phyloP scores from a whole-genome alignment of 129 eudicot species.

The Logfia minima region DNA sequence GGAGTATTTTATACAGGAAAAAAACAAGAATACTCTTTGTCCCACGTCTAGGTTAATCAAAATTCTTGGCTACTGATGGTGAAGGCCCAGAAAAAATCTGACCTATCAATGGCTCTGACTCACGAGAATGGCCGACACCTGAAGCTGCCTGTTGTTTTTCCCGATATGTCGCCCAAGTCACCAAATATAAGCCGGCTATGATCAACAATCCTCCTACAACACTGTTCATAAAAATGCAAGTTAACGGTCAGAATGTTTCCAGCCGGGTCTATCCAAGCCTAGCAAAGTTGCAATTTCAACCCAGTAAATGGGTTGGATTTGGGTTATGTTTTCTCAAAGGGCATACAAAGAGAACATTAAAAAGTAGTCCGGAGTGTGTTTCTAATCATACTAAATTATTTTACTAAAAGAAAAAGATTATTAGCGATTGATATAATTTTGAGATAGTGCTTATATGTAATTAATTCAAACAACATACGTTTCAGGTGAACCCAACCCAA shows the following conservation, averaged over 20 bases:
- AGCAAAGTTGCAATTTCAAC: neutral
- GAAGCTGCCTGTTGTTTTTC: conserved; percentile 56
- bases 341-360: neutral
- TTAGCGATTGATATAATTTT: neutral
- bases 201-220: conserved; percentile 80
- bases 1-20: neutral
- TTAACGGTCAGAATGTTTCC: conserved; percentile 6
- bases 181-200: conserved; percentile 82
- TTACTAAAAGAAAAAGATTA: neutral
- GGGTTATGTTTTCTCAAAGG: neutral
- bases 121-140: conserved; percentile 24
- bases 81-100: conserved; percentile 54
- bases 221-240: conserved; percentile 47
- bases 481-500: neutral
- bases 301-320: neutral
- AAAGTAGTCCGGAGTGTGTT: neutral
- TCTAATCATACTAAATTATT: neutral
- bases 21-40: neutral
- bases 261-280: neutral
- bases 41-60: neutral
- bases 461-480: neutral
- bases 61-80: conserved; percentile 21
- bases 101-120: conserved; percentile 62
- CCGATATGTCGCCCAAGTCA: conserved; percentile 82
- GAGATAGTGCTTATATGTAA: neutral